A percentile compares a stretch with the other conserved stretches of the same genome.
These are phyloP conservation scores for Penicillium lividum DNA, from an alignment of 495 filamentous ascomycete genomes.

Conservation along the genomic window DNA sequence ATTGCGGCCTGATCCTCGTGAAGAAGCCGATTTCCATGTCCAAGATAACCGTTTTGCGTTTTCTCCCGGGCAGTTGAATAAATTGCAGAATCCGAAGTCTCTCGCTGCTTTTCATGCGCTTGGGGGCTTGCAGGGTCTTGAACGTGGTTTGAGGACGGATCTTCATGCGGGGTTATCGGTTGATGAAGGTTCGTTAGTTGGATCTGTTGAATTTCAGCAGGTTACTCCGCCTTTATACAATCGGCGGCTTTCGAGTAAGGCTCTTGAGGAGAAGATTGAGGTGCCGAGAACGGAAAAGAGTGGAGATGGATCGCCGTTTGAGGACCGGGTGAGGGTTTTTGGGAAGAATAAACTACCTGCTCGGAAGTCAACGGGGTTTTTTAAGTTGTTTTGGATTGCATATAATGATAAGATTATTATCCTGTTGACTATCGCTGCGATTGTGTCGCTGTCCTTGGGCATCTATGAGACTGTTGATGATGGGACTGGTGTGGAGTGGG, in stretches of 20 bases:
- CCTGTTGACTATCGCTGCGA: slow-evolving; percentile 68
- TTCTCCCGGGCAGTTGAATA: slow-evolving; percentile 69
- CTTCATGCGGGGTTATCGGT: slow-evolving; percentile 62
- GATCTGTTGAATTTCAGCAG: slow-evolving; percentile 60
- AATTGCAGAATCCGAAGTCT: slow-evolving; percentile 75
- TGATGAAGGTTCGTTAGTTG: slow-evolving; percentile 61
- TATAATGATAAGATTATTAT: slow-evolving; percentile 88
- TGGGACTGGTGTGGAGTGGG: slow-evolving; percentile 65
- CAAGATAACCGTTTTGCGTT: slow-evolving; percentile 71
- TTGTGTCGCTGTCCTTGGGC: slow-evolving; percentile 70
- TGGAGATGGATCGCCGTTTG: slow-evolving; percentile 43
- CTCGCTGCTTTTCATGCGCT: slow-evolving; percentile 68
- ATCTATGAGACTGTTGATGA: slow-evolving; percentile 61
- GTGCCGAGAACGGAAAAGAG: background rate
- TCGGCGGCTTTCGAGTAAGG: slow-evolving; percentile 17
- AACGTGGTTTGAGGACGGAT: slow-evolving; percentile 67
- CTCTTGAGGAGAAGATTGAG: slow-evolving; percentile 1
- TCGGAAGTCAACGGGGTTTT: slow-evolving; percentile 71
- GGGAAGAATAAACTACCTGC: slow-evolving; percentile 72
- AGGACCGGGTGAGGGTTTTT: slow-evolving; percentile 70
- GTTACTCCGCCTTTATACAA: slow-evolving; percentile 42
- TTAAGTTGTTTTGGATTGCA: slow-evolving; percentile 78
- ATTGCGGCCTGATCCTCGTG: slow-evolving; percentile 65
- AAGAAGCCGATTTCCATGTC: slow-evolving; percentile 64
- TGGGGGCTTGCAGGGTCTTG: slow-evolving; percentile 66